Conservation (phyloP, 2,329 filamentous ascomycete genomes). For the Nothophoma quercina region DNA sequence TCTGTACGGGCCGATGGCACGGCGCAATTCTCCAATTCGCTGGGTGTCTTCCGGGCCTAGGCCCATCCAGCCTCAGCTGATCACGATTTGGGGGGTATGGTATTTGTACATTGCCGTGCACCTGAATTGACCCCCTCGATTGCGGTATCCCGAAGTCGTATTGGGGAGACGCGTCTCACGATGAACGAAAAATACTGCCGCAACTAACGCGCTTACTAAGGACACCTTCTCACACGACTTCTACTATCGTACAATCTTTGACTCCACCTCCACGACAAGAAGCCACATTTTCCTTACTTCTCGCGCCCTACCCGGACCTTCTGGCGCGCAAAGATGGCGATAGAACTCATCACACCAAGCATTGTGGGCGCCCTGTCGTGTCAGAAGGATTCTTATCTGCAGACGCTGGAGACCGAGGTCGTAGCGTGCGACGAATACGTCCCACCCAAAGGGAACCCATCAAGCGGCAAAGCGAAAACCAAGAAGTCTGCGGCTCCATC, state of each 20-base stretch:
- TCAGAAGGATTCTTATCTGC: constrained; percentile 44
- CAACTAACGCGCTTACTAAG: constrained; percentile 25
- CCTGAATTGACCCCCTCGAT: not conserved
- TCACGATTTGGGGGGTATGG: constrained; percentile 1
- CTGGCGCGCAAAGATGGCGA: constrained; percentile 25
- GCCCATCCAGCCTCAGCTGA: not conserved
- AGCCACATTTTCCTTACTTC: constrained; percentile 2
- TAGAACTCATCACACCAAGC: constrained; percentile 22
- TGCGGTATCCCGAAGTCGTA: not conserved
- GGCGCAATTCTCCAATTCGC: constrained; percentile 4
- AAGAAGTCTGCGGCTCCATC: constrained; percentile 38
- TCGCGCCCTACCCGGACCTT: constrained; percentile 6
- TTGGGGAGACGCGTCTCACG: not conserved
- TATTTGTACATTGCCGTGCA: not conserved
- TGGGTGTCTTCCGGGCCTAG: not conserved
- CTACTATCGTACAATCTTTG: constrained; percentile 13
- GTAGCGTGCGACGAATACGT: constrained; percentile 42
- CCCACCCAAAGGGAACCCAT: constrained; percentile 26
- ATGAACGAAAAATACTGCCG: not conserved
- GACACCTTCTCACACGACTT: constrained; percentile 21
- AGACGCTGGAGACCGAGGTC: constrained; percentile 40
- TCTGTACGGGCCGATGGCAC: not conserved
- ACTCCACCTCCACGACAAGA: not conserved
- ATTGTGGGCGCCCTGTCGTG: constrained; percentile 44
- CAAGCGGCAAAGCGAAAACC: constrained; percentile 32